Percentiles rank a stretch among this genome's conserved stretches.
Conservation (phyloP, 2,329 filamentous ascomycete species). For the Colletotrichum paranaense region DNA sequence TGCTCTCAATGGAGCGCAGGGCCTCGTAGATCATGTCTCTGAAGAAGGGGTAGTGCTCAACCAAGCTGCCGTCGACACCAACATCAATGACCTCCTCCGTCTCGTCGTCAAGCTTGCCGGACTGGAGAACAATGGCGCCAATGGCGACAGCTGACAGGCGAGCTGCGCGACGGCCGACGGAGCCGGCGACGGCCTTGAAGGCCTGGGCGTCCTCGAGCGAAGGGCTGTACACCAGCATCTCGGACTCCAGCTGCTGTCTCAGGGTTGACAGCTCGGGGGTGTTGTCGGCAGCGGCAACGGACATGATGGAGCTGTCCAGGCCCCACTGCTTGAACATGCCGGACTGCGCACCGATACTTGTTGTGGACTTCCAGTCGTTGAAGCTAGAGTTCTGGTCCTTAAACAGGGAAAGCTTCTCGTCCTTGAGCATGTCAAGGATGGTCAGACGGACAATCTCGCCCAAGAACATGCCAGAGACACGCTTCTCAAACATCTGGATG, state of each 20-base stretch:
- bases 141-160: constrained; percentile 89
- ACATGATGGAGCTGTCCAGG: constrained; percentile 90
- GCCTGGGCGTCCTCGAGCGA: constrained; percentile 87
- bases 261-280: constrained; percentile 78
- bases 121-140: constrained; percentile 84
- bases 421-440: constrained; percentile 77
- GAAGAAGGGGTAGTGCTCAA: constrained; percentile 96
- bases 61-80: constrained; percentile 92
- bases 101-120: constrained; percentile 73
- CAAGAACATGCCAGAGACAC: constrained; percentile 97
- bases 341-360: constrained; percentile 72
- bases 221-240: constrained; percentile 80
- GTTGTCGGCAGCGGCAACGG: constrained; percentile 84
- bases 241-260: constrained; percentile 81
- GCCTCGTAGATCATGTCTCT: constrained; percentile 89
- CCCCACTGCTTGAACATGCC: constrained; percentile 85
- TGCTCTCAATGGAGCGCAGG: constrained; percentile 78
- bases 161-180: constrained; percentile 89
- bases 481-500: constrained; percentile 99
- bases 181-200: constrained; percentile 84
- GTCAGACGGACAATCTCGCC: constrained; percentile 90
- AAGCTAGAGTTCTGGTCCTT: constrained; percentile 77
- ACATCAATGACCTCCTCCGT: constrained; percentile 84
- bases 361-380: constrained; percentile 78
- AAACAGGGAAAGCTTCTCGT: constrained; percentile 77